Evolutionary conservation across 257 asterid genomes (phyloP).

Genomic region (Rehmannia glutinosa): DNA sequence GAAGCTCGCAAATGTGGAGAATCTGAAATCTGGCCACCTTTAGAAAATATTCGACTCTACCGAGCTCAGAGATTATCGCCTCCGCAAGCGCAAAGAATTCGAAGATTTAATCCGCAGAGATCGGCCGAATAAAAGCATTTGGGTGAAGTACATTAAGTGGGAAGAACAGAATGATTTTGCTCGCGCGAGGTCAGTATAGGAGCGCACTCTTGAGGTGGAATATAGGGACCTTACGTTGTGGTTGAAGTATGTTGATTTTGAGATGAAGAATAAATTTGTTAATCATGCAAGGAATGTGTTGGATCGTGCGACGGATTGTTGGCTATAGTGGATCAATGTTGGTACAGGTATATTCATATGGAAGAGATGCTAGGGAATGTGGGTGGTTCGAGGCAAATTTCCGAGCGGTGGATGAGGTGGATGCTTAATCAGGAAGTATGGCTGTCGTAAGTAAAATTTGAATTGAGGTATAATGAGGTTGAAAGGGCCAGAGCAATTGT

Average conservation of each 20-base stretch:
- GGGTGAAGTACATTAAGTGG: slow-evolving; percentile 95
- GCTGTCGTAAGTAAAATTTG: slow-evolving; percentile 81
- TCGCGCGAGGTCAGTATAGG: slow-evolving; percentile 91
- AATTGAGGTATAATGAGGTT: slow-evolving; percentile 69
- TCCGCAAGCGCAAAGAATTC: slow-evolving; percentile 74
- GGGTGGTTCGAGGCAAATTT: slow-evolving; percentile 76
- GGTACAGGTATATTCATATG: slow-evolving; percentile 95
- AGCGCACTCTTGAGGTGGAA: slow-evolving; percentile 84
- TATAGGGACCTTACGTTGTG: slow-evolving; percentile 80
- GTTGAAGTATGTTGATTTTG: slow-evolving; percentile 85
- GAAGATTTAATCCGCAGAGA: slow-evolving; percentile 74
- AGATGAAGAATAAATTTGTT: slow-evolving; percentile 82
- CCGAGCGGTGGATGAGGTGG: slow-evolving; percentile 94
- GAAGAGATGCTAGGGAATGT: slow-evolving; percentile 83
- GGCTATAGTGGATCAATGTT: slow-evolving; percentile 84
- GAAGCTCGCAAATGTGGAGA: slow-evolving; percentile 86
- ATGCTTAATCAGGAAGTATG: slow-evolving; percentile 87
- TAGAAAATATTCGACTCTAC: slow-evolving; percentile 75
- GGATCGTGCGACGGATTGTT: slow-evolving; percentile 72
- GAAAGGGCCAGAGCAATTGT: slow-evolving; percentile 77
- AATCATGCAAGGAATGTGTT: slow-evolving; percentile 84
- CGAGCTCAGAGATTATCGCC: slow-evolving; percentile 77
- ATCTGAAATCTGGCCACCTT: slow-evolving; percentile 84
- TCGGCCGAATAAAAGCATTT: slow-evolving; percentile 82
- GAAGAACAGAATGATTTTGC: slow-evolving; percentile 82